A percentile compares a stretch with the other conserved stretches of the same genome.
phyloP scores from a whole-genome alignment of 192 early-diverging fungal species.

The Lunasporangiospora selenospora region DNA sequence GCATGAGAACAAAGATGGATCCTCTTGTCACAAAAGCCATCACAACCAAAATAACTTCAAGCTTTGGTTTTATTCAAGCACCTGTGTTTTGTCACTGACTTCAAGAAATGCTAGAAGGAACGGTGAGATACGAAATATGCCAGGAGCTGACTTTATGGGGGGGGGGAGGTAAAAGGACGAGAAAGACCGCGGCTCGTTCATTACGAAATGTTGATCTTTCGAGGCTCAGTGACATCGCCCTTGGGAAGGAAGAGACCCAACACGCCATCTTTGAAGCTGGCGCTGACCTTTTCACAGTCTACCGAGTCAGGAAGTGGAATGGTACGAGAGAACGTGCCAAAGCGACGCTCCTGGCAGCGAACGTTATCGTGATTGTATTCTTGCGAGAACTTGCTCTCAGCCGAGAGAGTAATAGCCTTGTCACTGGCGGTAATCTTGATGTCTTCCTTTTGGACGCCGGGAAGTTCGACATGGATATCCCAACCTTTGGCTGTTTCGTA shows the following conservation, averaged over 20 bases:
- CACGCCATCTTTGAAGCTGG: slow-evolving; percentile 63
- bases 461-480: slow-evolving; percentile 58
- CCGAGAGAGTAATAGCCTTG: slow-evolving; percentile 53
- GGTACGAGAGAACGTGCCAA: slow-evolving; percentile 54
- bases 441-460: slow-evolving; percentile 63
- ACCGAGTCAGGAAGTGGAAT: slow-evolving; percentile 57
- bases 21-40: too few relatives aligned
- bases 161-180: too few relatives aligned
- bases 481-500: slow-evolving; percentile 57
- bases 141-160: not conserved
- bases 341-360: slow-evolving; percentile 58
- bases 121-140: slow-evolving; percentile 3
- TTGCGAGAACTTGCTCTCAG: slow-evolving; percentile 40
- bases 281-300: slow-evolving; percentile 53
- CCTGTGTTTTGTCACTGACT: not conserved
- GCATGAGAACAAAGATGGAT: too few relatives aligned
- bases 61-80: not conserved
- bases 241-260: slow-evolving; percentile 57
- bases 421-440: slow-evolving; percentile 57
- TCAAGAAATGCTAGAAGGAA: not conserved
- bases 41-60: too few relatives aligned
- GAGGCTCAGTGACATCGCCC: slow-evolving; percentile 24
- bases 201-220: slow-evolving; percentile 57
- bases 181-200: not conserved
- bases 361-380: slow-evolving; percentile 48